Evolutionary conservation across 805 yeast species (phyloP).

Genomic region (Maudiozyma serrabonitensis): DNA sequence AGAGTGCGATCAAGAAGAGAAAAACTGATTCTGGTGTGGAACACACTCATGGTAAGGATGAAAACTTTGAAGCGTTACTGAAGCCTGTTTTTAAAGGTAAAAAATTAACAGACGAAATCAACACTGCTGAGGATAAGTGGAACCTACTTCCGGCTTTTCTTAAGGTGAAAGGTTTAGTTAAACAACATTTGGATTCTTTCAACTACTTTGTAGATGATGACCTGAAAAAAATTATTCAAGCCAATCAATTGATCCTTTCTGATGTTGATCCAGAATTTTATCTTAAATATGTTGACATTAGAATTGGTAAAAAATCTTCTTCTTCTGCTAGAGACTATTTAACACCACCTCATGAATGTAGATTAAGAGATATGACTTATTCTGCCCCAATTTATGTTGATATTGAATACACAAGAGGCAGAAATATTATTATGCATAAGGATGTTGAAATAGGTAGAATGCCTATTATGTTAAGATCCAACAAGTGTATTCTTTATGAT

Average conservation of each 20-base stretch:
- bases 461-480: constrained; percentile 97
- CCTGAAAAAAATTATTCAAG: constrained; percentile 81
- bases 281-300: constrained; percentile 81
- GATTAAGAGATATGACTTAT: constrained; percentile 87
- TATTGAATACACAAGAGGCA: constrained; percentile 93
- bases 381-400: constrained; percentile 94
- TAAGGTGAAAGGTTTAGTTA: constrained; percentile 90
- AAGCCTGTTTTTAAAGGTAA: constrained; percentile 83
- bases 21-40: constrained; percentile 4
- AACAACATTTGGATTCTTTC: constrained; percentile 97
- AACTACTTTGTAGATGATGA: constrained; percentile 93
- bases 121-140: constrained; percentile 95
- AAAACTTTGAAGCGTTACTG: constrained; percentile 64
- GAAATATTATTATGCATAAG: constrained; percentile 79
- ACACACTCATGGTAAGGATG: constrained; percentile 32
- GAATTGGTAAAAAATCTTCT: constrained; percentile 77
- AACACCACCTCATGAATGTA: constrained; percentile 88
- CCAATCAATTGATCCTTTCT: constrained; percentile 78
- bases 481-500: constrained; percentile 79
- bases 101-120: constrained; percentile 73
- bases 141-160: constrained; percentile 89
- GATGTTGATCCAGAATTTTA: constrained; percentile 98
- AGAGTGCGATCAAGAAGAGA: constrained; percentile 6
- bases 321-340: constrained; percentile 47
- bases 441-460: constrained; percentile 93